Evolutionary conservation across 83 land plant genomes (phyloP).

Genomic region (Diphasiastrum complanatum): DNA sequence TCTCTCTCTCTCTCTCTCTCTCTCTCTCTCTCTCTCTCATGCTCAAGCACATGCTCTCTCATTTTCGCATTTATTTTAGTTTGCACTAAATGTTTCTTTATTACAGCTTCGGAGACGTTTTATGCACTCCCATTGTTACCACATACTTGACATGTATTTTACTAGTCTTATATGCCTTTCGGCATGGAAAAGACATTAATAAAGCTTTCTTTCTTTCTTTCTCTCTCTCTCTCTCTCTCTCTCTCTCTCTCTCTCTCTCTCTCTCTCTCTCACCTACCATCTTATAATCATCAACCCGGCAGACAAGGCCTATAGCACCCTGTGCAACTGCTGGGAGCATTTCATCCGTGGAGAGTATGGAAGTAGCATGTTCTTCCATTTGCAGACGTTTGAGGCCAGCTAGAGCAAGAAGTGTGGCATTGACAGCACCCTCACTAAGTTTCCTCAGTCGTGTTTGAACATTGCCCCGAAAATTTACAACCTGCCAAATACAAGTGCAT

Average conservation of each 20-base stretch:
- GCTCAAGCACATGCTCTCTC: background rate
- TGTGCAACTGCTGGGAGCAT: constrained; percentile 99
- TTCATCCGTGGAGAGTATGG: constrained; percentile 69
- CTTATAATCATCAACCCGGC: constrained; percentile 64
- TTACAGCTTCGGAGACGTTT: too few relatives aligned
- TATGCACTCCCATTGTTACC: too few relatives aligned
- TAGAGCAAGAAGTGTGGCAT: constrained; percentile 81
- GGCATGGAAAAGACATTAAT: constrained; percentile 1
- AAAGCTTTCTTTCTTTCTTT: background rate
- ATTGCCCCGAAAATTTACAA: constrained; percentile 83
- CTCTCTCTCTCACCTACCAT: constrained; percentile 45
- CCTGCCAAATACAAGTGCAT: constrained; percentile 29
- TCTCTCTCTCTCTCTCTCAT: too few relatives aligned
- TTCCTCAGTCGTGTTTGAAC: constrained; percentile 88
- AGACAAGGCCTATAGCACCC: constrained; percentile 96
- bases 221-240: background rate
- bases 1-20: too few relatives aligned
- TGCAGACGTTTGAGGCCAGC: constrained; percentile 81
- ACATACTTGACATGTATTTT: too few relatives aligned
- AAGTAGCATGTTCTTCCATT: constrained; percentile 75
- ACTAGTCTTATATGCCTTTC: too few relatives aligned
- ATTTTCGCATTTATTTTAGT: too few relatives aligned
- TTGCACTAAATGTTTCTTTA: too few relatives aligned
- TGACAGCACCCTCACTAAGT: constrained; percentile 75
- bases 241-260: background rate